Conservation (phyloP, 805 yeast genomes). For the Ogataea kodamae region DNA sequence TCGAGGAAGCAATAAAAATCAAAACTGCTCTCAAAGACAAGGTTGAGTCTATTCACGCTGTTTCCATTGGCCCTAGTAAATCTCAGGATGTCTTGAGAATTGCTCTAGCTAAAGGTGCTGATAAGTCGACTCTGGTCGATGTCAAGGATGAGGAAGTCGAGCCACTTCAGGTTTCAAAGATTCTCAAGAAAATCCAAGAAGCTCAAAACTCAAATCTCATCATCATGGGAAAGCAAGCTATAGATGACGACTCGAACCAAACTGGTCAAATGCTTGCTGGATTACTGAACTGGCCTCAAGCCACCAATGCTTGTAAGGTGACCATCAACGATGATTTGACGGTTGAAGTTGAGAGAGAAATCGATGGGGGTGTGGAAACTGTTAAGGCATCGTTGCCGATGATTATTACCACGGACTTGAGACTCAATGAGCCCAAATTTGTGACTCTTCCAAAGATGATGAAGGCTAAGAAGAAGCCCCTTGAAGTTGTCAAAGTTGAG, state of each 20-base stretch:
- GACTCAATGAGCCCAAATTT: slow-evolving; percentile 92
- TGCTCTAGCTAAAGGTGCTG: slow-evolving; percentile 94
- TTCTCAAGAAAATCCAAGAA: slow-evolving; percentile 69
- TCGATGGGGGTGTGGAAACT: slow-evolving; percentile 92
- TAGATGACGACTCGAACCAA: slow-evolving; percentile 92
- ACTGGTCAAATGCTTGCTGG: slow-evolving; percentile 98
- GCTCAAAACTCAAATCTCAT: slow-evolving; percentile 72
- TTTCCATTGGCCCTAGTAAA: slow-evolving; percentile 83
- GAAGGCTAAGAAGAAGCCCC: slow-evolving; percentile 97
- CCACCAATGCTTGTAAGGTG: slow-evolving; percentile 89
- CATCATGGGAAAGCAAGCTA: slow-evolving; percentile 92
- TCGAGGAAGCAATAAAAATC: slow-evolving; percentile 87
- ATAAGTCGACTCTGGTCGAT: slow-evolving; percentile 77
- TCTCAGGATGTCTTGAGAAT: slow-evolving; percentile 85
- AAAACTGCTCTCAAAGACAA: slow-evolving; percentile 59
- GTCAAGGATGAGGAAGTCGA: slow-evolving; percentile 68
- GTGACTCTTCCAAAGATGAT: slow-evolving; percentile 94
- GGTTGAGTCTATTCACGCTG: slow-evolving; percentile 85
- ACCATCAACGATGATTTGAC: slow-evolving; percentile 51
- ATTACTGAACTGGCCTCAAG: slow-evolving; percentile 91
- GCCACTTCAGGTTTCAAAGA: slow-evolving; percentile 86
- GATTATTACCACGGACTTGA: slow-evolving; percentile 86
- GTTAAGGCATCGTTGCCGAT: slow-evolving; percentile 75
- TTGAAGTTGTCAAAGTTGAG: slow-evolving; percentile 58
- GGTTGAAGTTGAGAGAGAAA: slow-evolving; percentile 83